phyloP scores from a whole-genome alignment of 208 protist species.

The Phytomonas sp. region DNA sequence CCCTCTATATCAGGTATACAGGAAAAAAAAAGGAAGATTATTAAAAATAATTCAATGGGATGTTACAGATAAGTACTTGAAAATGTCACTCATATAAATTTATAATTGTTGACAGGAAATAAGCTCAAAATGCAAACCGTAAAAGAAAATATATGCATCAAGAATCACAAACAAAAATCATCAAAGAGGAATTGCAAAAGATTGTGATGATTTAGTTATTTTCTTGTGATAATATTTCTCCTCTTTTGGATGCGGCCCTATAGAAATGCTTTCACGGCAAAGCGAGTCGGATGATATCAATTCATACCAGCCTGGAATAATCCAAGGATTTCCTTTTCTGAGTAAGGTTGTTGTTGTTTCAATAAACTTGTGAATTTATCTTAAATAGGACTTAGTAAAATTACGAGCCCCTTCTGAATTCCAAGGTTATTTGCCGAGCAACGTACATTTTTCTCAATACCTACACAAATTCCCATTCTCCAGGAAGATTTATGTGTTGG shows the following conservation, averaged over 20 bases:
- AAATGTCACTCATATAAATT: not conserved
- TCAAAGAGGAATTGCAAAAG: not conserved
- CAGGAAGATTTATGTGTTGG: too few relatives aligned
- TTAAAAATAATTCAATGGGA: not conserved
- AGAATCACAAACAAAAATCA: not conserved
- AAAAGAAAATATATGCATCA: not conserved
- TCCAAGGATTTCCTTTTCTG: constrained; percentile 22
- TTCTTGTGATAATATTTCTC: not conserved
- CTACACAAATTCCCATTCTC: too few relatives aligned
- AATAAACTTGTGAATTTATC: not conserved
- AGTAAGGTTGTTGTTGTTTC: not conserved
- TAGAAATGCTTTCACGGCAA: constrained; percentile 20
- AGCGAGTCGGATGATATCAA: constrained; percentile 70
- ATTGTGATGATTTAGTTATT: not conserved
- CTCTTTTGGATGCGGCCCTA: not conserved
- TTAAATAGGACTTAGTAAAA: constrained; percentile 17
- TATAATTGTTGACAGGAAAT: constrained; percentile 2
- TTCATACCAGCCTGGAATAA: constrained; percentile 72
- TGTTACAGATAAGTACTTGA: not conserved
- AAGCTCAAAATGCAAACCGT: not conserved
- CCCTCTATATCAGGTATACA: not conserved
- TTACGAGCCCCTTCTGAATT: constrained; percentile 43
- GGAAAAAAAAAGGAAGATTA: constrained; percentile 7
- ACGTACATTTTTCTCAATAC: constrained; percentile 12
- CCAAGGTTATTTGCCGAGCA: constrained; percentile 44